Evolutionary conservation across 129 eudicot species (phyloP).

Genomic region (Artemisia tridentata): DNA sequence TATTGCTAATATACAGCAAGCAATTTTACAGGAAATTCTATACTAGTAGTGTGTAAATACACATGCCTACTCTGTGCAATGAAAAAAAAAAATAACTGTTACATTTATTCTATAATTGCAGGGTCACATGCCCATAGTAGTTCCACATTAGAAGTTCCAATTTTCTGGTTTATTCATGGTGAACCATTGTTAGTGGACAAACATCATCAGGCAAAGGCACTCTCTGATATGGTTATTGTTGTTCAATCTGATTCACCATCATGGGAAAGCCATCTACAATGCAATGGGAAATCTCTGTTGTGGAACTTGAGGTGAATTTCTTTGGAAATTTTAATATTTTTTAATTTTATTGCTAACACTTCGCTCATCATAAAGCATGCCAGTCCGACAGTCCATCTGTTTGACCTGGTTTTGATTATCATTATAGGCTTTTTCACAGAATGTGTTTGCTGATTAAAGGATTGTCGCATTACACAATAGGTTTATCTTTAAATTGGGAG

Average conservation of each 20-base stretch:
- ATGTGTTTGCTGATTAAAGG: background rate
- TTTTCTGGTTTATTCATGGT: slow-evolving; percentile 90
- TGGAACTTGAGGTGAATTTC: slow-evolving; percentile 76
- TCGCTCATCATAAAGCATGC: slow-evolving; percentile 5
- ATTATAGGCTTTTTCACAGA: background rate
- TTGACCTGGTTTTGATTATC: slow-evolving; percentile 14
- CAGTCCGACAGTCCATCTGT: background rate
- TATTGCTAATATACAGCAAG: too few species aligned
- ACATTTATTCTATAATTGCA: slow-evolving; percentile 34
- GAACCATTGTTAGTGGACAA: slow-evolving; percentile 89
- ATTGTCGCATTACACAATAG: too few species aligned
- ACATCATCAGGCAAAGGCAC: slow-evolving; percentile 93
- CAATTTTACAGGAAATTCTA: too few species aligned
- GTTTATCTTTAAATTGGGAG: too few species aligned
- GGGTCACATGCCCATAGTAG: slow-evolving; percentile 89
- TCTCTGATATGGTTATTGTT: slow-evolving; percentile 92
- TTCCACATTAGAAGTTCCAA: slow-evolving; percentile 79
- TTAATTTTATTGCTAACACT: slow-evolving; percentile 2
- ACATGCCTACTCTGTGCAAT: background rate
- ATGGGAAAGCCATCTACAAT: slow-evolving; percentile 95
- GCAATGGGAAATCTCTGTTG: slow-evolving; percentile 77
- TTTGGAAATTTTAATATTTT: background rate
- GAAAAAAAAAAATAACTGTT: slow-evolving; percentile 16
- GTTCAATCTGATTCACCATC: slow-evolving; percentile 86
- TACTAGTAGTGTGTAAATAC: too few species aligned